Conservation (phyloP, 257 asterid species). For the Penstemon eatonii region DNA sequence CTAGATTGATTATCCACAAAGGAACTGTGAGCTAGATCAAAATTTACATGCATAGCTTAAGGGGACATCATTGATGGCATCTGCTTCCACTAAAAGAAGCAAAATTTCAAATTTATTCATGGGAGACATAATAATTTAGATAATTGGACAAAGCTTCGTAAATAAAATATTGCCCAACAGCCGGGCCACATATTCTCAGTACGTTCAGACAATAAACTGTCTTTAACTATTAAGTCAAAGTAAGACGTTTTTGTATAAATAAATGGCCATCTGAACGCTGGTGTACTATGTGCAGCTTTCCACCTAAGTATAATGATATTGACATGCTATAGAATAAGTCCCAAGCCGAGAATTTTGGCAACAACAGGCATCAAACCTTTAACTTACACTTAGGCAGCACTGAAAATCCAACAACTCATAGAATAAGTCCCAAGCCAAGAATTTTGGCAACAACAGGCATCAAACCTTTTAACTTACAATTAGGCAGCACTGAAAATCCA, state of each 20-base stretch:
- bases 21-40: background rate
- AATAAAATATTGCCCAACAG: slow-evolving; percentile 21
- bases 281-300: slow-evolving; percentile 27
- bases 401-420: too few relatives aligned
- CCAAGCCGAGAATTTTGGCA: too few relatives aligned
- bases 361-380: too few relatives aligned
- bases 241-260: slow-evolving; percentile 14
- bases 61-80: slow-evolving; percentile 2
- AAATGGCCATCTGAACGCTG: slow-evolving; percentile 25
- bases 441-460: slow-evolving; percentile 24
- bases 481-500: slow-evolving; percentile 8
- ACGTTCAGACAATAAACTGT: slow-evolving; percentile 18
- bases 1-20: background rate
- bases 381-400: too few relatives aligned
- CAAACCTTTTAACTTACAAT: slow-evolving; percentile 20
- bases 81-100: slow-evolving; percentile 5
- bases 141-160: slow-evolving; percentile 2
- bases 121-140: slow-evolving; percentile 15
- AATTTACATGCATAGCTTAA: background rate
- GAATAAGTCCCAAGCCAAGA: slow-evolving; percentile 26
- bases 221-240: slow-evolving; percentile 16
- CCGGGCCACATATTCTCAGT: slow-evolving; percentile 14
- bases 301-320: slow-evolving; percentile 25
- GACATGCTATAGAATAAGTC: background rate
- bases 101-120: background rate